A percentile compares a stretch with the other conserved stretches of the same genome.
These are phyloP conservation scores for Lojkania enalia DNA, from an alignment of 2,329 filamentous ascomycete species.

Conservation along the genomic window DNA sequence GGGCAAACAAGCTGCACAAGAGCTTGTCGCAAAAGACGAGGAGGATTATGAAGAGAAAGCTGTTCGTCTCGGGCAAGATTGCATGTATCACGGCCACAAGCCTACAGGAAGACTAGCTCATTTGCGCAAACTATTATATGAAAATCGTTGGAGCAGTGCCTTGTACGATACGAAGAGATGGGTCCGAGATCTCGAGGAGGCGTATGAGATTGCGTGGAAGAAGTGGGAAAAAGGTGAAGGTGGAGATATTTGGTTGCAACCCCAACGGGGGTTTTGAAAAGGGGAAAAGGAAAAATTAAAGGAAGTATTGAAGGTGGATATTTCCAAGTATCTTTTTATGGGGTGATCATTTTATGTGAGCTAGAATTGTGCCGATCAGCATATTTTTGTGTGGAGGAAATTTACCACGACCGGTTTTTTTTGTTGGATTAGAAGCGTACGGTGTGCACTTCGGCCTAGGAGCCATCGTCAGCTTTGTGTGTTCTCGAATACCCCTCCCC, in stretches of 20 bases:
- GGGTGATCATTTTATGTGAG: no score
- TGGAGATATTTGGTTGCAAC: conserved; percentile 83
- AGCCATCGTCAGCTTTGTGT: no score
- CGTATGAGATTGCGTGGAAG: conserved; percentile 86
- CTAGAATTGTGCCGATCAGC: no score
- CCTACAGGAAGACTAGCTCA: conserved; percentile 70
- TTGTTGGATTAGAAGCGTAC: no score
- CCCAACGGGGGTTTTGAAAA: conserved; percentile 1
- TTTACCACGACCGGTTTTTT: no score
- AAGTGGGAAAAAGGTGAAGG: conserved; percentile 83
- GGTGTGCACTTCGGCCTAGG: no score
- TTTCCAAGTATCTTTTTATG: no score
- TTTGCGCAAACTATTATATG: conserved; percentile 78
- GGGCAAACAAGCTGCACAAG: conserved; percentile 68
- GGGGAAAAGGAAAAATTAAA: not conserved
- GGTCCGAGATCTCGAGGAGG: conserved; percentile 85
- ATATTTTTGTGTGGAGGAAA: no score
- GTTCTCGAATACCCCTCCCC: no score
- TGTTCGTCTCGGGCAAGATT: conserved; percentile 38
- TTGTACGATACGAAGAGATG: conserved; percentile 90
- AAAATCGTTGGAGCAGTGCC: conserved; percentile 80
- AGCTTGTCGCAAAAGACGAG: conserved; percentile 78
- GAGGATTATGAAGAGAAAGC: conserved; percentile 76
- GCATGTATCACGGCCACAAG: conserved; percentile 37
- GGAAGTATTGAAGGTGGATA: no score